phyloP scores from a whole-genome alignment of 2,329 filamentous ascomycete genomes.

The Talaromyces sp. region DNA sequence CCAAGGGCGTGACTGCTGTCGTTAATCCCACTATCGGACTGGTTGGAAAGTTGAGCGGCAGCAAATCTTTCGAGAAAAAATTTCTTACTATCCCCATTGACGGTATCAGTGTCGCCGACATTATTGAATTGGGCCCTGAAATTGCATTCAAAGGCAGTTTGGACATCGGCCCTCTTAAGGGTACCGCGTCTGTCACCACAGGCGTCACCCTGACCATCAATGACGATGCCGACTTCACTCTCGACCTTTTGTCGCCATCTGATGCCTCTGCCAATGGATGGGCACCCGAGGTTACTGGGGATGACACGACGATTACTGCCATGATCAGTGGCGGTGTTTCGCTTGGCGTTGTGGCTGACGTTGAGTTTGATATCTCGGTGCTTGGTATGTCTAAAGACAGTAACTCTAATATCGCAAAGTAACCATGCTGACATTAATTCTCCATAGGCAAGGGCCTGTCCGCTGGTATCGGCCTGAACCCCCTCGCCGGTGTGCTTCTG shows the following conservation, averaged over 20 bases:
- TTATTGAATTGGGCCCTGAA: slow-evolving; percentile 17
- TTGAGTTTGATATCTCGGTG: slow-evolving; percentile 6
- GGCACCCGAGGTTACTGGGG: slow-evolving; percentile 1
- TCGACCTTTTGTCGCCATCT: slow-evolving; percentile 16
- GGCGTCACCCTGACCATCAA: slow-evolving; percentile 17
- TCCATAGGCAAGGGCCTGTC: slow-evolving; percentile 6
- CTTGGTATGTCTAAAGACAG: not conserved
- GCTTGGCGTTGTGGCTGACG: slow-evolving; percentile 3
- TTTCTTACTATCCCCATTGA: slow-evolving; percentile 19
- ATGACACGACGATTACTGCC: slow-evolving; percentile 1
- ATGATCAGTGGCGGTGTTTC: slow-evolving; percentile 4
- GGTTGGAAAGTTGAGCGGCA: slow-evolving; percentile 16
- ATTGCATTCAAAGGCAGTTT: slow-evolving; percentile 17
- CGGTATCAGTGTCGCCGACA: slow-evolving; percentile 17
- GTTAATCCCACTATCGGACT: slow-evolving; percentile 17
- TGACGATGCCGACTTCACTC: slow-evolving; percentile 17
- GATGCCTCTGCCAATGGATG: not conserved
- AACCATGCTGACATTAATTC: not conserved
- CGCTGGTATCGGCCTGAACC: slow-evolving; percentile 6
- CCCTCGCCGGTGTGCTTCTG: slow-evolving; percentile 1
- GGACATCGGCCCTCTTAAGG: slow-evolving; percentile 17
- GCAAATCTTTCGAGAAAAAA: slow-evolving; percentile 12
- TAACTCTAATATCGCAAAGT: no score
- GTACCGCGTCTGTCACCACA: slow-evolving; percentile 16
- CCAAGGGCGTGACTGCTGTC: slow-evolving; percentile 14